Conservation (phyloP, 345 rosid genomes). For the Geranium rotundifolium region DNA sequence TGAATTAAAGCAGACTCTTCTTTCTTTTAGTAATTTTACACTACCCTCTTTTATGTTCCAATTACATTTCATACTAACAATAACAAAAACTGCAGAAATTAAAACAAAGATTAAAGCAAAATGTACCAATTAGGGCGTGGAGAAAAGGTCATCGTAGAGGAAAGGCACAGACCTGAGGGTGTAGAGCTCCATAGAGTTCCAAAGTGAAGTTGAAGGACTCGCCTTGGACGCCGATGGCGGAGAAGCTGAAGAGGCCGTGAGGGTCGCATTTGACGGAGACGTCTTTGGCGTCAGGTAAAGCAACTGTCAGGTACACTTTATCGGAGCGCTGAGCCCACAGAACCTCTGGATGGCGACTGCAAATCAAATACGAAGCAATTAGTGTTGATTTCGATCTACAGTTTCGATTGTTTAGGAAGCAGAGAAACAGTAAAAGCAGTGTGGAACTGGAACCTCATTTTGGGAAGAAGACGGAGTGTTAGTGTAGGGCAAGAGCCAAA, state of each 20-base stretch:
- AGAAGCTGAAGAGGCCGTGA: constrained; percentile 60
- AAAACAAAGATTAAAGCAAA: background rate
- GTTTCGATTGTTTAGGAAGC: too few relatives aligned
- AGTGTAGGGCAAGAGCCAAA: too few relatives aligned
- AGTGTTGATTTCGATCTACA: background rate
- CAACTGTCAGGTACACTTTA: constrained; percentile 61
- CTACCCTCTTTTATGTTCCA: background rate
- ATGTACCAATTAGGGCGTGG: too few relatives aligned
- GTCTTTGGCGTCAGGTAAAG: constrained; percentile 80
- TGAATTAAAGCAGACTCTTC: too few relatives aligned
- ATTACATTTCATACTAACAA: background rate
- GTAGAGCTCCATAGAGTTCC: constrained; percentile 48
- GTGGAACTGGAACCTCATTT: too few relatives aligned
- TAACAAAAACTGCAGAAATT: background rate
- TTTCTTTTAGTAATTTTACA: too few relatives aligned
- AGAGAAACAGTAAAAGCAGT: too few relatives aligned
- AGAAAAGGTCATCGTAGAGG: background rate
- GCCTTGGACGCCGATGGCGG: constrained; percentile 68
- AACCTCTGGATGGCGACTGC: constrained; percentile 86
- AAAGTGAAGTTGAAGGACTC: constrained; percentile 52
- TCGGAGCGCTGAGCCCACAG: constrained; percentile 96
- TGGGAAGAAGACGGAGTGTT: too few relatives aligned
- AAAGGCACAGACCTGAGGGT: constrained; percentile 46
- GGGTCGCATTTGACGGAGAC: constrained; percentile 69
- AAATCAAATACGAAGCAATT: background rate